phyloP scores from a whole-genome alignment of 305 asterid genomes.

The Fraxinus ornus region DNA sequence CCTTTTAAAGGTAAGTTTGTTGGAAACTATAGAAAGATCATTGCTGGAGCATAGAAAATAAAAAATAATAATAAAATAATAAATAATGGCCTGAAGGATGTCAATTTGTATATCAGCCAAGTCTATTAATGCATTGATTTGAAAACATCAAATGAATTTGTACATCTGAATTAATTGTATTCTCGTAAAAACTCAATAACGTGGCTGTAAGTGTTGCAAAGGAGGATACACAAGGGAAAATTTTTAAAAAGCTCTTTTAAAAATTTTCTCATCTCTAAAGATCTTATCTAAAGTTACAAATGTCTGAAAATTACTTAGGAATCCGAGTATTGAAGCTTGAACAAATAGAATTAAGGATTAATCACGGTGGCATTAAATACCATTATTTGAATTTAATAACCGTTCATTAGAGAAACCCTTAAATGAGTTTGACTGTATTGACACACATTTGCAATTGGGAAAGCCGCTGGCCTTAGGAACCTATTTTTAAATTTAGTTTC shows the following conservation, averaged over 20 bases:
- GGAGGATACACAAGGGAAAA: not conserved
- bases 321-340: not conserved
- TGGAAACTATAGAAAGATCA: not conserved
- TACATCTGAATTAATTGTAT: not conserved
- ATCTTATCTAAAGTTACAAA: not conserved
- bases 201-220: not conserved
- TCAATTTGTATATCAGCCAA: not conserved
- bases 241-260: not conserved
- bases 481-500: not conserved
- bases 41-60: not conserved
- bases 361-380: not conserved
- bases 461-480: not conserved
- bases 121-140: not conserved
- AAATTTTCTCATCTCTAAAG: not conserved
- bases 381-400: not conserved
- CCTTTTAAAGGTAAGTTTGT: not conserved
- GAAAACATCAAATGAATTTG: not conserved
- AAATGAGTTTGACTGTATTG: not conserved
- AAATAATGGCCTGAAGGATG: not conserved
- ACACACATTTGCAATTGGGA: not conserved
- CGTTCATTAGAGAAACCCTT: not conserved
- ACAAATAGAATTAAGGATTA: not conserved
- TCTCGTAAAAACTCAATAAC: not conserved
- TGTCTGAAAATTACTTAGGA: not conserved
- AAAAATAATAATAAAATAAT: not conserved